Conservation (phyloP, 1,139 yeast species). For the Groenewaldozyma sp. region DNA sequence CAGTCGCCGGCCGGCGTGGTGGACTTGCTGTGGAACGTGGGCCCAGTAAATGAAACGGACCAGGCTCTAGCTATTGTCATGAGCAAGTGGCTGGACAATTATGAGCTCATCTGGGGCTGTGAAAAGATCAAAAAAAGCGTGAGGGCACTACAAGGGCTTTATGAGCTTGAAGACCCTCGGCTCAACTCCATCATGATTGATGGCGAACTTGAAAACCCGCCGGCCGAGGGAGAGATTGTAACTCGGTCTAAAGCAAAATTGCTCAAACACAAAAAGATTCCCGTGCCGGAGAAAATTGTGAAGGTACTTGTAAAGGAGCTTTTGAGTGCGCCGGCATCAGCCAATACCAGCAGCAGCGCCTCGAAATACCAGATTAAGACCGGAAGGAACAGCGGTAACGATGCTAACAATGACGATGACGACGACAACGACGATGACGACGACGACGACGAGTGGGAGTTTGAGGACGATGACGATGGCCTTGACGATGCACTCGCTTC, state of each 20-base stretch:
- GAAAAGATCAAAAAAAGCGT: slow-evolving; percentile 56
- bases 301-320: slow-evolving; percentile 64
- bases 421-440: slow-evolving; percentile 33
- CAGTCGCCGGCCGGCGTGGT: slow-evolving; percentile 54
- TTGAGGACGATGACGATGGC: slow-evolving; percentile 7
- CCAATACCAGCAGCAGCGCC: slow-evolving; percentile 33
- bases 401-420: slow-evolving; percentile 21
- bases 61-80: slow-evolving; percentile 45
- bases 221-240: slow-evolving; percentile 52
- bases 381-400: slow-evolving; percentile 4
- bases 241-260: slow-evolving; percentile 77
- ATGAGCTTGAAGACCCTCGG: slow-evolving; percentile 46
- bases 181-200: slow-evolving; percentile 50
- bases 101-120: slow-evolving; percentile 72
- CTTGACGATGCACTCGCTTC: slow-evolving; percentile 1
- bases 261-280: slow-evolving; percentile 51
- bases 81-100: slow-evolving; percentile 75
- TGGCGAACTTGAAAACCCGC: slow-evolving; percentile 63
- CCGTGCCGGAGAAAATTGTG: slow-evolving; percentile 65
- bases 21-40: slow-evolving; percentile 44
- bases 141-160: slow-evolving; percentile 59
- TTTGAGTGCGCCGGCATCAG: slow-evolving; percentile 33
- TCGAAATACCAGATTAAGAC: slow-evolving; percentile 19
- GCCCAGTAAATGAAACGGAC: slow-evolving; percentile 25
- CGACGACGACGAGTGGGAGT: slow-evolving; percentile 76